phyloP scores from a whole-genome alignment of 495 filamentous ascomycete species.

The Hypoxylon crocopeplum region DNA sequence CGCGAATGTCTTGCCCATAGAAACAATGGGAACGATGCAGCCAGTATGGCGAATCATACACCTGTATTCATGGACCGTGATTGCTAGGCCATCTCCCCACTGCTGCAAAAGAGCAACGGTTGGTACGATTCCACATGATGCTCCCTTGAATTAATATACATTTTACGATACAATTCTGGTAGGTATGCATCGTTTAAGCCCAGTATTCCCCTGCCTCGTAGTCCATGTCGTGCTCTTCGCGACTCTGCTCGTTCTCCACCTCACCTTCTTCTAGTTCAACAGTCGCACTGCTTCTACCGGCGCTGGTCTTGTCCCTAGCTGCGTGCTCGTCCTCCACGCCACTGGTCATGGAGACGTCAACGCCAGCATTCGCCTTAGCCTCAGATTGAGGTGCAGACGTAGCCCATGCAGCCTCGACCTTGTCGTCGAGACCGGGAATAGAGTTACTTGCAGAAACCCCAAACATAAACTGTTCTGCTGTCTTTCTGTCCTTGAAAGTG shows the following conservation, averaged over 20 bases:
- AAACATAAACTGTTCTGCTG: conserved; percentile 85
- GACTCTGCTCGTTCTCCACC: conserved; percentile 17
- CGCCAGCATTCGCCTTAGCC: conserved; percentile 6
- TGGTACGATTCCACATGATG: no score
- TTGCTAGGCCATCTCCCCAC: no score
- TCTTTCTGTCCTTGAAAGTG: conserved; percentile 86
- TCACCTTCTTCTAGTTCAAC: conserved; percentile 37
- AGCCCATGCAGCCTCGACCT: conserved; percentile 79
- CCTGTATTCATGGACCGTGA: no score
- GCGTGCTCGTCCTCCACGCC: conserved; percentile 18
- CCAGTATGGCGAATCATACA: no score
- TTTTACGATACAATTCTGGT: no score
- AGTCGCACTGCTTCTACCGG: conserved; percentile 4
- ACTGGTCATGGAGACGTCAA: conserved; percentile 9
- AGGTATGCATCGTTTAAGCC: conserved; percentile 16
- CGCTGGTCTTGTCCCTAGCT: conserved; percentile 12
- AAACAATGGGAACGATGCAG: no score
- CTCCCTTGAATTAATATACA: no score
- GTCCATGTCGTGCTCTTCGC: conserved; percentile 42
- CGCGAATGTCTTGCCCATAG: no score
- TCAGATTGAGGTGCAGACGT: conserved; percentile 35
- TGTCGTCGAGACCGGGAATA: conserved; percentile 74
- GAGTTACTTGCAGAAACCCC: conserved; percentile 59
- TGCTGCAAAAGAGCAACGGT: no score
- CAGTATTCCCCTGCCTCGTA: conserved; percentile 39